These are phyloP conservation scores for Leptographium galeiforme DNA, from an alignment of 2,329 filamentous ascomycete genomes.

Conservation along the genomic window DNA sequence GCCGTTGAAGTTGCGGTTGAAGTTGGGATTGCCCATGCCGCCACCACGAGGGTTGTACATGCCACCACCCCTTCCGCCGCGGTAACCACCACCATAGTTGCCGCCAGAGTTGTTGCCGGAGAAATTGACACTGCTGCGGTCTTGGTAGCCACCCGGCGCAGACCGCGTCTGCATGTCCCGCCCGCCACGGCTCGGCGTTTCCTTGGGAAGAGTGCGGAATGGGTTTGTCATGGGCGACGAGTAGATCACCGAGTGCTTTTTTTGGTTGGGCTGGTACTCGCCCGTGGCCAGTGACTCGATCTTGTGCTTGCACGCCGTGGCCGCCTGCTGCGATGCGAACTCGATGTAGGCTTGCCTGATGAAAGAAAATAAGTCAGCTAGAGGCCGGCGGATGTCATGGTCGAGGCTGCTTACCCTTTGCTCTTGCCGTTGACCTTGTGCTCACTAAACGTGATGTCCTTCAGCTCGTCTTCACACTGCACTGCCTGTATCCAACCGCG, in stretches of 20 bases:
- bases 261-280: slow-evolving; percentile 41
- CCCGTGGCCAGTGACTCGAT: slow-evolving; percentile 52
- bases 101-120: slow-evolving; percentile 30
- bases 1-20: slow-evolving; percentile 25
- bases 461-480: slow-evolving; percentile 71
- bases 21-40: slow-evolving; percentile 19
- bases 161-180: slow-evolving; percentile 49
- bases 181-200: slow-evolving; percentile 57
- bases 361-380: background rate
- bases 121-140: slow-evolving; percentile 27
- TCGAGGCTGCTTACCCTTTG: slow-evolving; percentile 57
- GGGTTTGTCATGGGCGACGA: slow-evolving; percentile 68
- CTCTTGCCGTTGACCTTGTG: slow-evolving; percentile 99
- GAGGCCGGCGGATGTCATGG: background rate
- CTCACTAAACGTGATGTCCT: slow-evolving; percentile 91
- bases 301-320: slow-evolving; percentile 70
- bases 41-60: slow-evolving; percentile 22
- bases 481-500: slow-evolving; percentile 73
- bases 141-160: slow-evolving; percentile 33
- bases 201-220: slow-evolving; percentile 83
- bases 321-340: slow-evolving; percentile 69
- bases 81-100: slow-evolving; percentile 23
- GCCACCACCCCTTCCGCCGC: slow-evolving; percentile 13
- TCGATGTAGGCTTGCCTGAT: slow-evolving; percentile 67
- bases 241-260: slow-evolving; percentile 63